A percentile compares a stretch with the other conserved stretches of the same genome.
These are phyloP conservation scores for Sanchytrium tribonematis DNA, from an alignment of 371 early-diverging fungal genomes.

Conservation along the genomic window DNA sequence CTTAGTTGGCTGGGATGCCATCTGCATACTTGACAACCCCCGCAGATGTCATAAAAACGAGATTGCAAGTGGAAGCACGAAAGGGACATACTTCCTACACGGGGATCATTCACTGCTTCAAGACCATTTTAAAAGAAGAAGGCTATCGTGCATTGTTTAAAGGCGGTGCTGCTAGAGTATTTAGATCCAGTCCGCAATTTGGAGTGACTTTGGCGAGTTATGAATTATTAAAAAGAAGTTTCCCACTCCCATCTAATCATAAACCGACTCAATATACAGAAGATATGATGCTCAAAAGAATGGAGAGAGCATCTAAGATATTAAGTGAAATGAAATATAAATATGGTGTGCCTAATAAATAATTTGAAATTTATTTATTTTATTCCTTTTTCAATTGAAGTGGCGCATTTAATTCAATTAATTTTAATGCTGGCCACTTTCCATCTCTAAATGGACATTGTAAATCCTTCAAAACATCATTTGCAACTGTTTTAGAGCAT, in stretches of 20 bases:
- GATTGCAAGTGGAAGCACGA: slow-evolving; percentile 71
- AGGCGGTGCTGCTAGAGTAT: slow-evolving; percentile 54
- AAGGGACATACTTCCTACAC: slow-evolving; percentile 59
- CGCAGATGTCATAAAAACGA: slow-evolving; percentile 92
- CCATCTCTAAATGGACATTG: not conserved
- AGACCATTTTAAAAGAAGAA: slow-evolving; percentile 64
- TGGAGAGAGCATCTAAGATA: too few species aligned
- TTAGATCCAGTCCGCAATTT: slow-evolving; percentile 77
- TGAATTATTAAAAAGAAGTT: slow-evolving; percentile 38
- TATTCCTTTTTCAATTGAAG: not conserved
- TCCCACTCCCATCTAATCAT: not conserved
- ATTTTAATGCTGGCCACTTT: not conserved
- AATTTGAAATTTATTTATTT: too few species aligned
- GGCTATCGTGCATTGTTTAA: slow-evolving; percentile 83
- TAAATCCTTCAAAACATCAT: not conserved
- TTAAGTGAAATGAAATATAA: too few species aligned
- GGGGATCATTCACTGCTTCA: slow-evolving; percentile 57
- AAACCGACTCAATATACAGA: too few species aligned
- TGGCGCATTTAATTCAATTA: not conserved
- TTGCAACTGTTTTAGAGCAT: not conserved
- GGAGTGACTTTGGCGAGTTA: slow-evolving; percentile 78
- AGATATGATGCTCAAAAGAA: too few species aligned
- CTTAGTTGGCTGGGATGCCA: slow-evolving; percentile 90
- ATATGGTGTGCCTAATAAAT: too few species aligned
- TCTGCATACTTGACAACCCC: slow-evolving; percentile 89